Conservation (phyloP, 2,329 filamentous ascomycete genomes). For the Diaporthe amygdali region DNA sequence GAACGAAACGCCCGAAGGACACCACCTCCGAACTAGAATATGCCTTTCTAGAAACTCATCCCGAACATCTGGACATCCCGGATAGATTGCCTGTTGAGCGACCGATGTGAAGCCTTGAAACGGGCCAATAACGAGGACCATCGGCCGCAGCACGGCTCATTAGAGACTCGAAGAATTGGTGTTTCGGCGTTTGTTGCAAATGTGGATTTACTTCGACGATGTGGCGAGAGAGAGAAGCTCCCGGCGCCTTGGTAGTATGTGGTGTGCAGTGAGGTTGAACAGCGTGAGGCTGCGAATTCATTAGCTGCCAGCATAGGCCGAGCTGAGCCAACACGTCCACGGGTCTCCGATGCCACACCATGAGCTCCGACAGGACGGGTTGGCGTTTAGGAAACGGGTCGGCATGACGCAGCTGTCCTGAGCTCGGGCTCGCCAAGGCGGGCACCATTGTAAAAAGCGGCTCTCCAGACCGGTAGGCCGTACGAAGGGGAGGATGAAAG, state of each 20-base stretch:
- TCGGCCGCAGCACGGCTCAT: neutral
- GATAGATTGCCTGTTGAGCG: neutral
- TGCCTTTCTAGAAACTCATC: conserved; percentile 6
- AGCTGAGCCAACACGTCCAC: neutral
- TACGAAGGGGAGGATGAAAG: neutral
- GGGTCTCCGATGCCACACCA: neutral
- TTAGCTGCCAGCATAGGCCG: neutral
- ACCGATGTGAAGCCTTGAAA: neutral
- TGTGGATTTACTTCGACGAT: neutral
- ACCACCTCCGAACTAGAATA: neutral
- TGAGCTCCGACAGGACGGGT: neutral
- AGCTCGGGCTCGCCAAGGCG: conserved; percentile 16
- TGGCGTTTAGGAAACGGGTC: neutral
- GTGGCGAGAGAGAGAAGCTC: neutral
- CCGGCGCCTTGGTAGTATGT: neutral
- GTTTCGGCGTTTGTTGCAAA: conserved; percentile 4
- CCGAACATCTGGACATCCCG: neutral
- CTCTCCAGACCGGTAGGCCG: conserved; percentile 8
- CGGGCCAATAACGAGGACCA: neutral
- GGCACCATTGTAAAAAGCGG: conserved; percentile 9
- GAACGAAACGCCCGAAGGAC: conserved; percentile 14
- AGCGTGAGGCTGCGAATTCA: neutral
- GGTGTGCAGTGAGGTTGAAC: neutral
- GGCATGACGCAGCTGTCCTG: conserved; percentile 18
- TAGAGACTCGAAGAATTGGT: neutral